These are phyloP conservation scores for Aspergillus ruber DNA, from an alignment of 2,329 filamentous ascomycete genomes.

Conservation along the genomic window DNA sequence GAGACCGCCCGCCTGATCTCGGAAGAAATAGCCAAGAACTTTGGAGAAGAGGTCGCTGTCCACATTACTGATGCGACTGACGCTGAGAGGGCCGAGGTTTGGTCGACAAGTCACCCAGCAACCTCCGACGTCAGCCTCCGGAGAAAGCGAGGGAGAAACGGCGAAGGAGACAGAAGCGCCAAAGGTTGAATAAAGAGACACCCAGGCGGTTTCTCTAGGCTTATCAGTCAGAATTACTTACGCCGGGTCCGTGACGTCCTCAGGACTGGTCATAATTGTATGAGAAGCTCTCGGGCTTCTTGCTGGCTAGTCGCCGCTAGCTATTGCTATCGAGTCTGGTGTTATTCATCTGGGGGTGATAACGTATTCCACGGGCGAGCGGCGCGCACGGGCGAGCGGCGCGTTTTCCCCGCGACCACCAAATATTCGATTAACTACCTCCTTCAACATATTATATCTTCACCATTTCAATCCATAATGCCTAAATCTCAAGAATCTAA, in stretches of 20 bases:
- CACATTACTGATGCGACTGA: slow-evolving; percentile 41
- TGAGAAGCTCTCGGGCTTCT: not conserved
- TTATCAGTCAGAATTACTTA: not conserved
- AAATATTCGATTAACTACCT: too few relatives aligned
- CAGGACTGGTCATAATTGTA: not conserved
- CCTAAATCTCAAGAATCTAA: too few relatives aligned
- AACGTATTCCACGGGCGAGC: too few relatives aligned
- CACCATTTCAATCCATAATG: too few relatives aligned
- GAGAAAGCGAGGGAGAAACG: not conserved
- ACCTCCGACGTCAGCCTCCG: not conserved
- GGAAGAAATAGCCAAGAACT: slow-evolving; percentile 42
- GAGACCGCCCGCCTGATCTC: slow-evolving; percentile 39
- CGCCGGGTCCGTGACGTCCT: not conserved
- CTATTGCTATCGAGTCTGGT: too few relatives aligned
- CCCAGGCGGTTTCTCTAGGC: not conserved
- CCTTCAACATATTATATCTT: too few relatives aligned
- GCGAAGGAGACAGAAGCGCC: not conserved
- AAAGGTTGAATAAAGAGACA: not conserved
- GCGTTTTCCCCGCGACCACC: too few relatives aligned
- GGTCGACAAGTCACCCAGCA: slow-evolving; percentile 10
- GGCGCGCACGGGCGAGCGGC: too few relatives aligned
- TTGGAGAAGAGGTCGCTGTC: slow-evolving; percentile 48
- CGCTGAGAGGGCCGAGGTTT: slow-evolving; percentile 24
- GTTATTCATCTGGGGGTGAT: too few relatives aligned
- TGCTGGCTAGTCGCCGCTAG: too few relatives aligned